Percentiles rank a stretch among this genome's conserved stretches.
Conservation (phyloP, 208 protist genomes). For the Acanthamoeba sp. region DNA sequence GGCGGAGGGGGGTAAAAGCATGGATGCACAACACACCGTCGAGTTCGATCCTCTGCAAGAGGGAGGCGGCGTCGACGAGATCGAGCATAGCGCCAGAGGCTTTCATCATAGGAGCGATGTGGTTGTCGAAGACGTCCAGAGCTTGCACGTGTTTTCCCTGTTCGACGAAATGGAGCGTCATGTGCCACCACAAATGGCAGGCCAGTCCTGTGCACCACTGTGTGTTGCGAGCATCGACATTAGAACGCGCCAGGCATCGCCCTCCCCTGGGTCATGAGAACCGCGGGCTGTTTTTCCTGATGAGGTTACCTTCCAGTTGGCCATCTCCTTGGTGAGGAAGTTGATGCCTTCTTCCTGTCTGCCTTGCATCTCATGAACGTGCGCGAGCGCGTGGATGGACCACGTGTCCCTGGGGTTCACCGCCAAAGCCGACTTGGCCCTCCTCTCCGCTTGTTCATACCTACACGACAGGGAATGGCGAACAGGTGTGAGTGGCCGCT, state of each 20-base stretch:
- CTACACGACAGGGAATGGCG: background rate
- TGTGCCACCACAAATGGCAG: slow-evolving; percentile 55
- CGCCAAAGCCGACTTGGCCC: background rate
- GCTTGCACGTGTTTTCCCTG: background rate
- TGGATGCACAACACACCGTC: slow-evolving; percentile 7
- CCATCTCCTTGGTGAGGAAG: slow-evolving; percentile 37
- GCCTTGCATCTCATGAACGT: slow-evolving; percentile 55
- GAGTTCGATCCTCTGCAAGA: slow-evolving; percentile 28
- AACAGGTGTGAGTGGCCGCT: background rate
- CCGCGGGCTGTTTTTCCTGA: too few relatives aligned
- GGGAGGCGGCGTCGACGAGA: slow-evolving; percentile 44
- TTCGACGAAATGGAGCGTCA: slow-evolving; percentile 6
- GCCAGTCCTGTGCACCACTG: slow-evolving; percentile 48
- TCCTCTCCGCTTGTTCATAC: slow-evolving; percentile 10
- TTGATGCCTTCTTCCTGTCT: slow-evolving; percentile 11
- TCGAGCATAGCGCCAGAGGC: slow-evolving; percentile 45
- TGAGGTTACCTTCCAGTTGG: slow-evolving; percentile 4
- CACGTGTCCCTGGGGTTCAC: slow-evolving; percentile 36
- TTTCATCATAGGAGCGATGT: background rate
- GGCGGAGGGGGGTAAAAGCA: background rate
- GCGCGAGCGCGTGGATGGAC: slow-evolving; percentile 26
- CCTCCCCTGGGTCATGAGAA: too few relatives aligned
- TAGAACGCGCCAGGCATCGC: too few relatives aligned
- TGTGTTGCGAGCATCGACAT: background rate
- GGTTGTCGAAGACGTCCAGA: slow-evolving; percentile 22